Base-by-base conservation (phyloP, 108 stramenopile genomes). In the Skeletonema marinoi region DNA sequence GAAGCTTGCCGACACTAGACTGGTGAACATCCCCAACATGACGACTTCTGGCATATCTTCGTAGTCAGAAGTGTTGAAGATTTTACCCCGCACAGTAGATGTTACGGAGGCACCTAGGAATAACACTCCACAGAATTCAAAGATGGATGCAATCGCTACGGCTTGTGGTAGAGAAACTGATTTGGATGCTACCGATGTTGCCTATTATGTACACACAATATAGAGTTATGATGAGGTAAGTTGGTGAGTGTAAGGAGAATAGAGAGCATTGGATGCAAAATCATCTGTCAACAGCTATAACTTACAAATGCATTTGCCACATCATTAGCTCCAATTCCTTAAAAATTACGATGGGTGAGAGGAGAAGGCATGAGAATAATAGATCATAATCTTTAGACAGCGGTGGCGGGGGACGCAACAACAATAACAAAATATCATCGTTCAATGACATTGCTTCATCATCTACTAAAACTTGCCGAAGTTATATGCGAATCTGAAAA, bases 291-390 rank as follows among this genome's bases (percentile, higher is more conserved):
- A 19, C 12, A 41, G 7, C 10, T 7, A 41, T 41, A 41, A 50
- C 32, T 61, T 12, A 61, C 91, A 63, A 90, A 91, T 59, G 87
- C 85, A 66, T 93, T 93, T 25, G 89, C 89, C 31, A 91, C 90
- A 70, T 93, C 90, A 70, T 93, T 91, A 8, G 90, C 92, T 44
- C 92, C 92, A 10, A 88, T 88, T n/a, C n/a, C n/a, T n/a, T n/a
- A n/a, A n/a, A n/a, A n/a, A n/a, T n/a, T n/a, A n/a, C n/a, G n/a
- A n/a, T n/a, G n/a, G n/a, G n/a, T n/a, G n/a, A n/a, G n/a, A n/a
- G n/a, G n/a, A n/a, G n/a, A n/a, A n/a, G n/a, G n/a, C n/a, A n/a
- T n/a, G n/a, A n/a, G n/a, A n/a, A n/a, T n/a, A n/a, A n/a, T n/a
- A n/a, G n/a, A n/a, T n/a, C n/a, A n/a, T n/a, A n/a, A n/a, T n/a